phyloP scores from a whole-genome alignment of 805 yeast species.

The Kuraishia capsulata region DNA sequence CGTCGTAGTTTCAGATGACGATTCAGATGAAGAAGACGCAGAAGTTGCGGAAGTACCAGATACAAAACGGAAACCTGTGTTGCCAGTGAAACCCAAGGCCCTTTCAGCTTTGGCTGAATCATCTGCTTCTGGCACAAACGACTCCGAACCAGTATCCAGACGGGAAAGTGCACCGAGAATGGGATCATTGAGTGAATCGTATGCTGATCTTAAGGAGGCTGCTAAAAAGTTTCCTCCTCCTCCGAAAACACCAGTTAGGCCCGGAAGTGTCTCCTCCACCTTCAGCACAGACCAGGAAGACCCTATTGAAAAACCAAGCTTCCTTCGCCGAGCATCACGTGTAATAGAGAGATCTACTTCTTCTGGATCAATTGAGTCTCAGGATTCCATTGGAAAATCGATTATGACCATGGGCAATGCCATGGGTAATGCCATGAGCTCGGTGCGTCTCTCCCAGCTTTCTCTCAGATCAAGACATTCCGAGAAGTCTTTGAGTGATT shows the following conservation, averaged over 20 bases:
- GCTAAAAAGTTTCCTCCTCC: neutral
- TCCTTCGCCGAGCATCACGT: neutral
- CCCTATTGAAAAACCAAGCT: neutral
- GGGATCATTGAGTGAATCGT: neutral
- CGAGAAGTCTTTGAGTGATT: neutral
- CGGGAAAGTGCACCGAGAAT: too few species aligned
- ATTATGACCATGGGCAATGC: neutral
- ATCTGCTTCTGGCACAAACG: too few species aligned
- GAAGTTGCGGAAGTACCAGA: too few species aligned
- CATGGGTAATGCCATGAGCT: too few species aligned
- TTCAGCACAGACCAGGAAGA: neutral
- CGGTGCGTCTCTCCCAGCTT: neutral
- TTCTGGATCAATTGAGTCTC: neutral
- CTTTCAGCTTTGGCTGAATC: too few species aligned
- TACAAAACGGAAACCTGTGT: too few species aligned
- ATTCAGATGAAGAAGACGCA: too few species aligned
- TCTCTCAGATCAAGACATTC: neutral
- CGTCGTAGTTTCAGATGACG: too few species aligned
- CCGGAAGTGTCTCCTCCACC: neutral
- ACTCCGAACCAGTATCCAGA: too few species aligned
- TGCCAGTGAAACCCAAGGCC: too few species aligned
- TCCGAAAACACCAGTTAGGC: neutral
- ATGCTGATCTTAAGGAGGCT: neutral
- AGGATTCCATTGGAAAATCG: neutral
- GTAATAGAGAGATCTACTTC: neutral